Base-by-base conservation (phyloP, 2,329 filamentous ascomycete species). In the Aspergillus sp. region DNA sequence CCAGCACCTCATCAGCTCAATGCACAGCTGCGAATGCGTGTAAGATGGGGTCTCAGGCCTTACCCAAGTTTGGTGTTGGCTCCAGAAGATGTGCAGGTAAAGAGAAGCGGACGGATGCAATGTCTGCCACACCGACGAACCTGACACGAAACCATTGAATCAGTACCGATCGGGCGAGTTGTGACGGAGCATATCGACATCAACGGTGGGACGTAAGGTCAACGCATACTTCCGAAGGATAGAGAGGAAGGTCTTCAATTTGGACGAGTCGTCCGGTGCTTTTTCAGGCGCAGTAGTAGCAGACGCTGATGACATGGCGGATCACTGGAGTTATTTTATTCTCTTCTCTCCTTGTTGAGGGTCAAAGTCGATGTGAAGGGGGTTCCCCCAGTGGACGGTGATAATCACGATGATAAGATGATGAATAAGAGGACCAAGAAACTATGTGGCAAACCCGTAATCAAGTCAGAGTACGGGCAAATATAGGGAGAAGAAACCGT, bases 81-180 rank as follows among this genome's bases (percentile, higher is more conserved):
- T 98, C 93, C 62, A 98, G 81, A 39, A 98, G 83, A 71, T 97
- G 91, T 44, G 93, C 90, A 19, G 93, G 93, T 44, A 98, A 80
- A 13, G 91, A 97, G 74, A 98, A 98, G 58, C 93, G 87, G 53
- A 97, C 91, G 48, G 90, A 83, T 49, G 93, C 93, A 62, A 98
- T 93, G 71, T 98, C 93, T 57, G 90, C 79, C 49, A 98, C 93
- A 58, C 93, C 93, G 61, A 97, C 90, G 71, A 97, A 97, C 68
- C 91, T 94, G 69, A 44, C 49, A 52, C 50, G 51, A 52, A 17
- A 50, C 35, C 19, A 45, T 48, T 39, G 46, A 44, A 46, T 52
- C 48, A 52, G 48, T 48, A 50, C 22, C 38, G n/a, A 20, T 19
- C 7, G 10, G n/a, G 12, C 19, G 38, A 41, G 7, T 7, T 19